A percentile compares a stretch with the other conserved stretches of the same genome.
phyloP scores from a whole-genome alignment of 2,329 filamentous ascomycete species.

The Aureobasidium uvarum region DNA sequence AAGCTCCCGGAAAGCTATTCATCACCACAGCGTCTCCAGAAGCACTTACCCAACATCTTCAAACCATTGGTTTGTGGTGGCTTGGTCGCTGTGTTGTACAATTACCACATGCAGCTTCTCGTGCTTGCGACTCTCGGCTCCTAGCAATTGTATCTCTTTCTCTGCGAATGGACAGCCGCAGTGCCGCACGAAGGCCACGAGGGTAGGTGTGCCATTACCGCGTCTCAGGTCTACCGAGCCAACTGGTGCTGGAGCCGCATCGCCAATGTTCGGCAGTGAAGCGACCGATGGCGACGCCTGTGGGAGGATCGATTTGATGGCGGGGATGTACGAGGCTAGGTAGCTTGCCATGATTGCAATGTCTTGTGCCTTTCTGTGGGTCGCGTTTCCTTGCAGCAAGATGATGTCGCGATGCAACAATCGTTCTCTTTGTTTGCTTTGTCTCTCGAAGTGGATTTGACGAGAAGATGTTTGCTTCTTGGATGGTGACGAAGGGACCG shows the following conservation, averaged over 20 bases:
- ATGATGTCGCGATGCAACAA: neutral
- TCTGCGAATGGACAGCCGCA: conserved; percentile 69
- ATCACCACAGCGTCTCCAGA: neutral
- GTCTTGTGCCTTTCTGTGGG: neutral
- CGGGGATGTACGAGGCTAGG: conserved; percentile 16
- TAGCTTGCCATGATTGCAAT: conserved; percentile 5
- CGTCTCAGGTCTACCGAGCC: conserved; percentile 14
- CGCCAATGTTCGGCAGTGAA: conserved; percentile 25
- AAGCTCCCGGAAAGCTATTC: neutral
- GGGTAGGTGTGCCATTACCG: conserved; percentile 49
- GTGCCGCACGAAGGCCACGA: conserved; percentile 68
- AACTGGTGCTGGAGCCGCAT: conserved; percentile 22
- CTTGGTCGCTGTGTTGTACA: conserved; percentile 58
- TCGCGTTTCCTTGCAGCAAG: neutral
- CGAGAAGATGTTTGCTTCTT: neutral
- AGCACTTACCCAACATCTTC: conserved; percentile 30
- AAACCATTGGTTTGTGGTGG: conserved; percentile 59
- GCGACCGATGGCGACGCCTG: conserved; percentile 17
- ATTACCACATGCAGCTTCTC: conserved; percentile 58
- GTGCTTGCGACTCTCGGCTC: conserved; percentile 53
- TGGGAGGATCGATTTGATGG: conserved; percentile 28
- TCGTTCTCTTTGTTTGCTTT: neutral
- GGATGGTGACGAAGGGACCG: neutral
- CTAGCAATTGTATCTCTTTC: conserved; percentile 51
- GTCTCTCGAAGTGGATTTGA: neutral